These are phyloP conservation scores for Thraustochytrium striatum DNA, from an alignment of 352 stramenopile genomes.

Conservation along the genomic window DNA sequence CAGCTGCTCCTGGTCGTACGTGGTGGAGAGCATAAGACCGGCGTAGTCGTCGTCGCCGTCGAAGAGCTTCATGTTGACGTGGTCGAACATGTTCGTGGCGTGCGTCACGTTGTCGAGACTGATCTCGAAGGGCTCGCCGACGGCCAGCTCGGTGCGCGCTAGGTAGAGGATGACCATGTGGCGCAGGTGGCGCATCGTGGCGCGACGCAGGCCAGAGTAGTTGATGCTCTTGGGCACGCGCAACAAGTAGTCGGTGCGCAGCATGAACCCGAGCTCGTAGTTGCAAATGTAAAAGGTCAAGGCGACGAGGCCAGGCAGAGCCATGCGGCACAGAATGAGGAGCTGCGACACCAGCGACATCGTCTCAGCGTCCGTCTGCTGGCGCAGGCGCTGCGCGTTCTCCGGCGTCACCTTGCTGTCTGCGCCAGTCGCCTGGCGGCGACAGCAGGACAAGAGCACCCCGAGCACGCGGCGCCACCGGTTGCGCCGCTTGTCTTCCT, in stretches of 20 bases:
- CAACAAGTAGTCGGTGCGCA: slow-evolving; percentile 21
- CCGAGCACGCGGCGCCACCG: no score
- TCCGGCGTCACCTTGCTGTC: no score
- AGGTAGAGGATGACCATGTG: slow-evolving; percentile 19
- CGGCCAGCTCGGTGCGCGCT: background rate
- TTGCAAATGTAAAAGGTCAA: slow-evolving; percentile 27
- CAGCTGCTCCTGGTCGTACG: background rate
- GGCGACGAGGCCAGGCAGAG: background rate
- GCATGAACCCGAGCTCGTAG: slow-evolving; percentile 27
- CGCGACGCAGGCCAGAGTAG: slow-evolving; percentile 20
- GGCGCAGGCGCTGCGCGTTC: no score
- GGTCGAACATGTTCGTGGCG: background rate
- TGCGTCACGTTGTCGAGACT: background rate
- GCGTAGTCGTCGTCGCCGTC: background rate
- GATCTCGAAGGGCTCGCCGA: background rate
- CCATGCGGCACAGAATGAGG: slow-evolving; percentile 6
- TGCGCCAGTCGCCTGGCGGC: no score
- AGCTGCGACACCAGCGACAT: background rate
- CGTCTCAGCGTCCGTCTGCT: no score
- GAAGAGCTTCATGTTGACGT: slow-evolving; percentile 17
- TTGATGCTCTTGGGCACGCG: slow-evolving; percentile 10
- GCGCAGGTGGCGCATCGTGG: background rate
- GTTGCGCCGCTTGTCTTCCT: no score
- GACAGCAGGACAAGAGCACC: no score
- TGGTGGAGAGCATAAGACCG: background rate